A percentile compares a stretch with the other conserved stretches of the same genome.
phyloP scores from a whole-genome alignment of 306 rosid species.

The Malus sylvestris region DNA sequence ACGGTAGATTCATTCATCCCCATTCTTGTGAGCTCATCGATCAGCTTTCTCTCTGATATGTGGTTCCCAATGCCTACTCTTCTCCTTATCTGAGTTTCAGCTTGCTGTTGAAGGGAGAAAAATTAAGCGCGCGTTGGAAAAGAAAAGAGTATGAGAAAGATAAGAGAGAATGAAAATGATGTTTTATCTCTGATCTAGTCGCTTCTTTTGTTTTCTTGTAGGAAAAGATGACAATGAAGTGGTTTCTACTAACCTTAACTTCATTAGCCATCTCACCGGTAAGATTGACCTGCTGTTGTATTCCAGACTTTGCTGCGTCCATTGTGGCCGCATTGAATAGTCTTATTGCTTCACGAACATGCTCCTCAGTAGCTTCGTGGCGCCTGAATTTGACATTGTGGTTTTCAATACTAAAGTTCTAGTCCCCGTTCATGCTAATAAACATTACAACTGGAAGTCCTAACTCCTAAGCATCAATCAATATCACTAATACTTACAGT shows the following conservation, averaged over 20 bases:
- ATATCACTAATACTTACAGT: slow-evolving; percentile 48
- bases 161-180: background rate
- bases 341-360: slow-evolving; percentile 84
- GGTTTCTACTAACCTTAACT: slow-evolving; percentile 56
- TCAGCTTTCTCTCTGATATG: slow-evolving; percentile 86
- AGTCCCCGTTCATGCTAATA: background rate
- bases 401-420: background rate
- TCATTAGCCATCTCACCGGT: slow-evolving; percentile 87
- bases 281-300: slow-evolving; percentile 77
- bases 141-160: background rate
- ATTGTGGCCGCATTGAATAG: slow-evolving; percentile 86
- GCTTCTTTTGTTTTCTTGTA: background rate
- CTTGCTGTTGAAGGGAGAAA: slow-evolving; percentile 60
- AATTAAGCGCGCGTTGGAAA: slow-evolving; percentile 3
- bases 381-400: slow-evolving; percentile 31
- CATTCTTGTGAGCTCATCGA: slow-evolving; percentile 88
- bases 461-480: background rate
- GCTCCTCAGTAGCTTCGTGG: slow-evolving; percentile 67
- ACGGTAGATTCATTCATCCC: slow-evolving; percentile 95
- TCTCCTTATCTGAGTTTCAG: slow-evolving; percentile 95
- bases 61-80: slow-evolving; percentile 95
- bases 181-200: background rate
- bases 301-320: slow-evolving; percentile 96
- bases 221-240: background rate
- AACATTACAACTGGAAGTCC: background rate